A percentile compares a stretch with the other conserved stretches of the same genome.
phyloP scores from a whole-genome alignment of 495 filamentous ascomycete species.

The Chaetomium fimeti region DNA sequence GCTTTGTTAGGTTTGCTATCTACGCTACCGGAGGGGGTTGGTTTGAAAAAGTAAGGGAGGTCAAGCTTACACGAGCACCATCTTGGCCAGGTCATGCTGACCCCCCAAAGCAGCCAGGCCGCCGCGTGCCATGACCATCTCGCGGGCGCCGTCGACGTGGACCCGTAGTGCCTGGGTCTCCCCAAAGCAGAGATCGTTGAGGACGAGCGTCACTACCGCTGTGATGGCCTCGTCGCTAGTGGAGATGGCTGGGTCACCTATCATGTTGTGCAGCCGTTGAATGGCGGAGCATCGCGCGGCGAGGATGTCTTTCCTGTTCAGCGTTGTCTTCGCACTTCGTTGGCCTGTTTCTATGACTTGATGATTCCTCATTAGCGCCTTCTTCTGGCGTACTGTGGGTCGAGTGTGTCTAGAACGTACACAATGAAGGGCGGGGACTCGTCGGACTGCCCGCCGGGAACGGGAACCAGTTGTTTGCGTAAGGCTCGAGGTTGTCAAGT shows the following conservation, averaged over 20 bases:
- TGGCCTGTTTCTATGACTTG: constrained; percentile 18
- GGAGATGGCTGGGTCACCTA: background rate
- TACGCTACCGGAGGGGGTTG: too few relatives aligned
- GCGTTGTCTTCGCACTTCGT: background rate
- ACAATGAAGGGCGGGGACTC: background rate
- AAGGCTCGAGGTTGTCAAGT: background rate
- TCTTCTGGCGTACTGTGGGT: background rate
- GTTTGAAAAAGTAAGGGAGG: background rate
- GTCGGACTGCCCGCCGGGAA: background rate
- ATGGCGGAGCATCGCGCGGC: constrained; percentile 11
- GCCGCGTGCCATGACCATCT: constrained; percentile 15
- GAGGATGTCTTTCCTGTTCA: constrained; percentile 1
- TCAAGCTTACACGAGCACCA: constrained; percentile 22
- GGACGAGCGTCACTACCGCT: constrained; percentile 9
- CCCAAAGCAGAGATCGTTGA: constrained; percentile 23
- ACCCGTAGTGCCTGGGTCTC: constrained; percentile 14
- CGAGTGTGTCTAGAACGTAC: background rate
- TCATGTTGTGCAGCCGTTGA: constrained; percentile 2
- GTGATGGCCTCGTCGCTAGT: constrained; percentile 17
- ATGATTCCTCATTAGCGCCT: background rate
- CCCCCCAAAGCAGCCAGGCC: constrained; percentile 4
- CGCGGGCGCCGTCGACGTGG: constrained; percentile 11
- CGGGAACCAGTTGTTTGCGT: constrained; percentile 2
- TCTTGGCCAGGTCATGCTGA: constrained; percentile 8
- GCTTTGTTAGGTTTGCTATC: background rate